Conservation (phyloP, 495 filamentous ascomycete genomes). For the Aspergillus sparsus region DNA sequence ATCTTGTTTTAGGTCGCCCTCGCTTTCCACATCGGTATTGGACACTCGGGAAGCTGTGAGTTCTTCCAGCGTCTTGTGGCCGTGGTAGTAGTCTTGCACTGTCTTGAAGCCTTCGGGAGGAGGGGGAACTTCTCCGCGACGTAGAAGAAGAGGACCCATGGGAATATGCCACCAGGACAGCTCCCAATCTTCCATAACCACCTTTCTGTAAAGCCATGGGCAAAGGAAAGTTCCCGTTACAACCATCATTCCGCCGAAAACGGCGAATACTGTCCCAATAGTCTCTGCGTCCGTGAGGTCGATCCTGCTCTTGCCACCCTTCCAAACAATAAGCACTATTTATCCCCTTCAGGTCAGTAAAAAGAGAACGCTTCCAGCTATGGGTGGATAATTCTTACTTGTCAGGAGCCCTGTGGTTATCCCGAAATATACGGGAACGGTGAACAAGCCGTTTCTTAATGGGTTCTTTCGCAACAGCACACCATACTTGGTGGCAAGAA, state of each 20-base stretch:
- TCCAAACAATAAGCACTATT: constrained; percentile 27
- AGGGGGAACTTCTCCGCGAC: constrained; percentile 22
- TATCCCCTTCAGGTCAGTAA: not conserved
- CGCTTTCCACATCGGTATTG: constrained; percentile 12
- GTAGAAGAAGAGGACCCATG: constrained; percentile 21
- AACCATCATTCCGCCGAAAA: constrained; percentile 15
- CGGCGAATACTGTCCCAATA: constrained; percentile 17
- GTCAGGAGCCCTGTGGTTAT: constrained; percentile 22
- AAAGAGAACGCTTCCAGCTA: not conserved
- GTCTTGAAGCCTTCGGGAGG: constrained; percentile 8
- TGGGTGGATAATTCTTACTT: constrained; percentile 9
- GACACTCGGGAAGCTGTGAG: constrained; percentile 17
- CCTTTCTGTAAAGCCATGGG: constrained; percentile 22
- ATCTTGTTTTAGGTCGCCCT: constrained; percentile 2
- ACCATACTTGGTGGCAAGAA: constrained; percentile 25
- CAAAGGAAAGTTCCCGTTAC: constrained; percentile 17
- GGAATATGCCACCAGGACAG: constrained; percentile 17
- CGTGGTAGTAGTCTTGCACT: constrained; percentile 24
- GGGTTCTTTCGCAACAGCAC: constrained; percentile 17
- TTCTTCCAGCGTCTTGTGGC: constrained; percentile 26
- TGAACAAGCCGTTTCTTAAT: constrained; percentile 15
- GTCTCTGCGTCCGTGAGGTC: constrained; percentile 15
- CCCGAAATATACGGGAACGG: constrained; percentile 24
- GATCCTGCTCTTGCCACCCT: constrained; percentile 24
- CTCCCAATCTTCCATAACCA: constrained; percentile 23